Percentiles rank a stretch among this genome's conserved stretches.
phyloP scores from a whole-genome alignment of 805 yeast genomes.

The Lipomyces yamanashiensis region DNA sequence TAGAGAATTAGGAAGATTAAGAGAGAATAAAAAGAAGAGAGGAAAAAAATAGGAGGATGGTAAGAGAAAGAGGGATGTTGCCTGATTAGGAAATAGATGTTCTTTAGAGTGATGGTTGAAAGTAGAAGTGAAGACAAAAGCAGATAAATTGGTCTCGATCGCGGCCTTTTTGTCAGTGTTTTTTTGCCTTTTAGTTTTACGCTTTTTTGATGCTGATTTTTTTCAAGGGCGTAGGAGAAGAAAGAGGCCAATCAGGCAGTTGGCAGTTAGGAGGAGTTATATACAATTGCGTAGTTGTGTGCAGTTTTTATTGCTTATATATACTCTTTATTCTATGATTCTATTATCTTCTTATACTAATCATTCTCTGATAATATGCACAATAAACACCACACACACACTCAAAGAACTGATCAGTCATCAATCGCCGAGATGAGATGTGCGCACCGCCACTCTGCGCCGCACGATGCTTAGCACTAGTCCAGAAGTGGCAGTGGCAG shows the following conservation, averaged over 20 bases:
- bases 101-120: background rate
- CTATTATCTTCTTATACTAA: too few species aligned
- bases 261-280: too few species aligned
- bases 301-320: too few species aligned
- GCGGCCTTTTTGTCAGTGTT: too few species aligned
- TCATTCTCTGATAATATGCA: too few species aligned
- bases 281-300: too few species aligned
- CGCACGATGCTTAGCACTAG: constrained; percentile 5
- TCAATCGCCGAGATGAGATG: constrained; percentile 14
- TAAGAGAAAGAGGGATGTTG: background rate
- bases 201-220: too few species aligned
- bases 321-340: too few species aligned
- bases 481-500: constrained; percentile 2
- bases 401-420: constrained; percentile 2
- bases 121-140: background rate
- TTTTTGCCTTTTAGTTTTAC: too few species aligned
- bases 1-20: background rate
- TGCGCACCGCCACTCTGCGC: constrained; percentile 19
- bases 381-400: background rate
- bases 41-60: background rate
- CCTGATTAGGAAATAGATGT: background rate
- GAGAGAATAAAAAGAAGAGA: background rate
- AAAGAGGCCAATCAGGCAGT: too few species aligned
- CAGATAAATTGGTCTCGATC: too few species aligned
- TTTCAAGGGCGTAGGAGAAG: too few species aligned